Evolutionary conservation across 2,329 filamentous ascomycete species (phyloP).

Genomic region (Aspergillus sp.): DNA sequence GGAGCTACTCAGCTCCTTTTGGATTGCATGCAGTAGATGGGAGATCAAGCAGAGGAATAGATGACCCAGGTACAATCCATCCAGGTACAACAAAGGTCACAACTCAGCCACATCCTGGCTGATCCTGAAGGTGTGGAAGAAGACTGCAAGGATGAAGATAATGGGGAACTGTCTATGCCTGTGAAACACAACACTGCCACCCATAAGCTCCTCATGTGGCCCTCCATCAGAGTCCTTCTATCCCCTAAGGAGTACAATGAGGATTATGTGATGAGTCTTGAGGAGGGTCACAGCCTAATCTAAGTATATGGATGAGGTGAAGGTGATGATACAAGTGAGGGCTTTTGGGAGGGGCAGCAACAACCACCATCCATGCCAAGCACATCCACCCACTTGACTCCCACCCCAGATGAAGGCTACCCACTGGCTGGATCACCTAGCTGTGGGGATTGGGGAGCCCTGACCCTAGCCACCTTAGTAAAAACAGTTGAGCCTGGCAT

Average conservation of each 20-base stretch:
- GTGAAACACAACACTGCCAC: too few relatives aligned
- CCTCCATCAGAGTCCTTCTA: too few relatives aligned
- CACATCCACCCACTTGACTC: too few relatives aligned
- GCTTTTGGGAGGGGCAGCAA: constrained; percentile 20
- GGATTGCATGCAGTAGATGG: too few relatives aligned
- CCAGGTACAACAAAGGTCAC: constrained; percentile 11
- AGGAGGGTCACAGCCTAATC: constrained; percentile 65
- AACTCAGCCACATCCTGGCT: constrained; percentile 4
- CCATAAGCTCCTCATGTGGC: too few relatives aligned
- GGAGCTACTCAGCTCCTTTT: too few relatives aligned
- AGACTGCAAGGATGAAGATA: constrained; percentile 7
- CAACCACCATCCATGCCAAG: constrained; percentile 31
- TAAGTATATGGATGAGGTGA: constrained; percentile 73
- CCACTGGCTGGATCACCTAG: constrained; percentile 46
- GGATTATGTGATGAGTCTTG: too few relatives aligned
- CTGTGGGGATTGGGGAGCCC: constrained; percentile 17
- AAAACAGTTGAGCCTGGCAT: constrained; percentile 41
- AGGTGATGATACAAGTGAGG: constrained; percentile 53
- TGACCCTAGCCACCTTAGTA: neutral
- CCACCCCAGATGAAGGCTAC: constrained; percentile 19
- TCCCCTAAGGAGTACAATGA: too few relatives aligned
- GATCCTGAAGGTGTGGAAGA: constrained; percentile 4
- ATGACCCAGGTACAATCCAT: constrained; percentile 12
- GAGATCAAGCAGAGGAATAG: too few relatives aligned
- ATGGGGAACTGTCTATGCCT: too few relatives aligned